A percentile compares a stretch with the other conserved stretches of the same genome.
These are phyloP conservation scores for Penicillium samsonianum DNA, from an alignment of 495 filamentous ascomycete species.

Conservation along the genomic window DNA sequence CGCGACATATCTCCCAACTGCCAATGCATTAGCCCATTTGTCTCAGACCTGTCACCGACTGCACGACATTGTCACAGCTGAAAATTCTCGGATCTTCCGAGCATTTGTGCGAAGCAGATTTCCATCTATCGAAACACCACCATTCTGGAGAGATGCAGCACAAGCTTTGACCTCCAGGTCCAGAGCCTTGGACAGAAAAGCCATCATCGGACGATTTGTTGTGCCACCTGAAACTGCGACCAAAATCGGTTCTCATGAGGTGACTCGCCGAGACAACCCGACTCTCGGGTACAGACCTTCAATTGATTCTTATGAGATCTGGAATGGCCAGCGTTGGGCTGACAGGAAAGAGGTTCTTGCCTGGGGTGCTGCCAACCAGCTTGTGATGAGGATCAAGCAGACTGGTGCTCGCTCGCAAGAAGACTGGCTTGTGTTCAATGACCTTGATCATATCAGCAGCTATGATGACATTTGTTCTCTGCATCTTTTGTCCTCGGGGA, in stretches of 20 bases:
- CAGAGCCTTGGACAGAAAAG: slow-evolving; percentile 60
- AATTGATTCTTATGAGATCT: slow-evolving; percentile 61
- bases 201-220: slow-evolving; percentile 56
- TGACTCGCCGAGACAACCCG: slow-evolving; percentile 47
- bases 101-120: slow-evolving; percentile 57
- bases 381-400: slow-evolving; percentile 50
- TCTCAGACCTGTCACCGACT: slow-evolving; percentile 53
- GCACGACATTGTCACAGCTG: slow-evolving; percentile 48
- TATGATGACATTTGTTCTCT: slow-evolving; percentile 64
- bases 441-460: slow-evolving; percentile 53
- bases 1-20: slow-evolving; percentile 52
- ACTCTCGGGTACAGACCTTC: slow-evolving; percentile 65
- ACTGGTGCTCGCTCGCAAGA: slow-evolving; percentile 22
- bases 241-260: slow-evolving; percentile 30
- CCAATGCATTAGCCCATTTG: slow-evolving; percentile 48
- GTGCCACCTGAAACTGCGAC: slow-evolving; percentile 40
- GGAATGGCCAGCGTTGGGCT: slow-evolving; percentile 52
- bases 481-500: slow-evolving; percentile 46
- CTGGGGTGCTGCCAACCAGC: slow-evolving; percentile 62
- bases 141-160: slow-evolving; percentile 54
- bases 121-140: slow-evolving; percentile 41
- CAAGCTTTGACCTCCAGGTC: slow-evolving; percentile 59
- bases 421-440: slow-evolving; percentile 55
- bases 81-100: slow-evolving; percentile 57
- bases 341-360: slow-evolving; percentile 58